Conservation (phyloP, 1,139 yeast genomes). For the Yamadazyma conglobata region DNA sequence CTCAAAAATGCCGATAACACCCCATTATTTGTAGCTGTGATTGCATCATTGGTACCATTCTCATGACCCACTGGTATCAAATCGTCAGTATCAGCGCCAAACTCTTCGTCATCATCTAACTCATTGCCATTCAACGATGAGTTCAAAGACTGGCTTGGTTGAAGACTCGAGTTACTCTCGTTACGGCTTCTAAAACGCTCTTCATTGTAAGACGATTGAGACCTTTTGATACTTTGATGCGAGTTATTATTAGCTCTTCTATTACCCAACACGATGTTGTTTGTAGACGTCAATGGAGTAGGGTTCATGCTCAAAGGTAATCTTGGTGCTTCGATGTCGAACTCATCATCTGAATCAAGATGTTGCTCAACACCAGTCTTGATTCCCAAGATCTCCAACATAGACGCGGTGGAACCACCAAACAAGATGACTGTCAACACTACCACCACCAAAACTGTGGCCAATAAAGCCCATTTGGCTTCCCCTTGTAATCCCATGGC, state of each 20-base stretch:
- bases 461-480: slow-evolving; percentile 80
- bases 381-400: slow-evolving; percentile 92
- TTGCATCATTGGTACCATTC: slow-evolving; percentile 1
- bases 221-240: slow-evolving; percentile 4
- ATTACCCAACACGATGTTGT: slow-evolving; percentile 24
- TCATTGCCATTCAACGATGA: slow-evolving; percentile 7
- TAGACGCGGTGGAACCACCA: slow-evolving; percentile 98
- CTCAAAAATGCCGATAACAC: slow-evolving; percentile 43
- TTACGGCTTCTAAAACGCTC: slow-evolving; percentile 24
- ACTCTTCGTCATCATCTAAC: slow-evolving; percentile 30
- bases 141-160: slow-evolving; percentile 6
- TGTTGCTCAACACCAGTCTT: slow-evolving; percentile 83
- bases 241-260: slow-evolving; percentile 28
- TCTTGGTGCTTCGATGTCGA: slow-evolving; percentile 81
- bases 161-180: slow-evolving; percentile 25
- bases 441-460: slow-evolving; percentile 94
- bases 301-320: slow-evolving; percentile 23
- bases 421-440: slow-evolving; percentile 93
- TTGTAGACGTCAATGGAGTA: slow-evolving; percentile 15
- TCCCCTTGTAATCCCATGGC: slow-evolving; percentile 98
- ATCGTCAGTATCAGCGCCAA: slow-evolving; percentile 39
- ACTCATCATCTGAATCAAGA: slow-evolving; percentile 83
- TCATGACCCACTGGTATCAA: slow-evolving; percentile 14
- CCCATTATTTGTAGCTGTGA: slow-evolving; percentile 20
- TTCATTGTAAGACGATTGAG: slow-evolving; percentile 14